Evolutionary conservation across 441 rosid species (phyloP), one percentile per base, ranked within the genome.

Genomic region (Populus trichocarpa): DNA sequence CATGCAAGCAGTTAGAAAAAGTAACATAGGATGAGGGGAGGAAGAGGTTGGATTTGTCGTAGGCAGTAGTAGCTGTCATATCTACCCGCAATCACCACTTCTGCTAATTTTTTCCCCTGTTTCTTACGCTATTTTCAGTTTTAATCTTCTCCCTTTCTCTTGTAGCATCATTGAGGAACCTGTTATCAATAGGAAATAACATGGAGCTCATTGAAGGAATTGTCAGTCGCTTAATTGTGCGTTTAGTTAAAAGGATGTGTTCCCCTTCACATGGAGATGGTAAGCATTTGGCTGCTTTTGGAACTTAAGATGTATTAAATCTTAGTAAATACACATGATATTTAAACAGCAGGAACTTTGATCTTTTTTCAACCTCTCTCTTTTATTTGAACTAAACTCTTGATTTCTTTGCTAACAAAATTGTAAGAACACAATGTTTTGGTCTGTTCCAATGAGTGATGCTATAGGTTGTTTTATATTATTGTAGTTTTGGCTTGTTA

Each of bases 191-290:
- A 75, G 92, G 86, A 73, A 87, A 87, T 75, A 86, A 79, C 78
- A 33, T 80, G 80, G 89, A 93, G 75, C 76, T 81, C 63, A 70
- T 82, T 28, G 95, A 94, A 88, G 96, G 90, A 77, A 84, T 82
- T 75, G 78, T 90, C 69, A 84, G 78, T 79, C 83, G 82, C 85
- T 85, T 94, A 84, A 86, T 89, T 77, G 70, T 79, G 65, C 86
- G 85, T 40, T 87, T 96, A 85, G 82, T 90, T 69, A 81, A 86
- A 83, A 90, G 87, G 85, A 91, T 94, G 89, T 91, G 88, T 80
- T 83, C 83, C 78, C 86, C 89, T 65, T 75, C 65, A 23, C 84
- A 81, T 79, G 78, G 70, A 84, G 86, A 82, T 76, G 92, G 95
- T 90, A 86, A 81, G 71, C 78, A 70, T 9, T 59, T 74, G 35